These are phyloP conservation scores for Plasmodium cynomolgi DNA, from an alignment of 169 alveolate genomes.

Conservation along the genomic window DNA sequence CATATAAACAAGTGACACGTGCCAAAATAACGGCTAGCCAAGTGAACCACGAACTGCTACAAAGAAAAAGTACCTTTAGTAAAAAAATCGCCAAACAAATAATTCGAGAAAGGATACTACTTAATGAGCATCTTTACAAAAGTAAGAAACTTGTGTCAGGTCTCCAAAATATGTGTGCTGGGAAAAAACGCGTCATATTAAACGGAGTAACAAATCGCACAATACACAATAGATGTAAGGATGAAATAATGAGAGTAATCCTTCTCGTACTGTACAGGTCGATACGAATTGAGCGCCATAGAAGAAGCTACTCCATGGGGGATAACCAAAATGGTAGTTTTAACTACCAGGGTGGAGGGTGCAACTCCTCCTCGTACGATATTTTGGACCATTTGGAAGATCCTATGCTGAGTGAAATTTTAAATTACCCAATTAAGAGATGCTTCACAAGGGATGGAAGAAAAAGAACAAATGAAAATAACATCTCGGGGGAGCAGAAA, in stretches of 20 bases:
- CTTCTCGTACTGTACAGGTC: slow-evolving; percentile 1
- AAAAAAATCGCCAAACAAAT: background rate
- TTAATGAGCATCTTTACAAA: background rate
- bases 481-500: background rate
- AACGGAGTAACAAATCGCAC: background rate
- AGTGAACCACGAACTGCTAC: slow-evolving; percentile 1
- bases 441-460: background rate
- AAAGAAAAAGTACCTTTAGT: background rate
- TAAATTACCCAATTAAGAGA: background rate
- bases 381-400: slow-evolving; percentile 5
- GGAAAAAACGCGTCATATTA: background rate
- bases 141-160: background rate
- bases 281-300: background rate
- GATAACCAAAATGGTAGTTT: background rate
- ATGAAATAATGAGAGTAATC: background rate
- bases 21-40: background rate
- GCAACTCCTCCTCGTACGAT: background rate
- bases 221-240: background rate
- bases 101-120: background rate
- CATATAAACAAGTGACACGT: background rate
- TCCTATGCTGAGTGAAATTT: background rate
- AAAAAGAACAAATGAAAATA: background rate
- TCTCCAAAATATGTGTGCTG: background rate
- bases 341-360: background rate
- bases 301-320: background rate